These are phyloP conservation scores for Gloeostereum incarnatum DNA, from an alignment of 768 basidiomycete species.

Conservation along the genomic window DNA sequence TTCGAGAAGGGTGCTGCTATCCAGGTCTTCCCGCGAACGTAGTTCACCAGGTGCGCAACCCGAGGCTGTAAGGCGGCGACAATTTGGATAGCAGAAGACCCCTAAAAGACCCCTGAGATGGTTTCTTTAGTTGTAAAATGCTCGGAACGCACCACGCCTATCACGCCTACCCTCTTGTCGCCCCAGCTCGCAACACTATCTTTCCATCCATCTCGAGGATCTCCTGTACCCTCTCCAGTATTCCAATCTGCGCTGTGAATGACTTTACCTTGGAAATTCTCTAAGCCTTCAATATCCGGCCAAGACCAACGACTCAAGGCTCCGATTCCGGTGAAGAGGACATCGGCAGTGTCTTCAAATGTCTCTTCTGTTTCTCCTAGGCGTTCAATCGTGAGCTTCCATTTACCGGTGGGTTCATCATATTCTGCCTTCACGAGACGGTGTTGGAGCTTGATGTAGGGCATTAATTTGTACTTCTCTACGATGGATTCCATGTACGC, in stretches of 20 bases:
- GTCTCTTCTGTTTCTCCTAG: conserved; percentile 23
- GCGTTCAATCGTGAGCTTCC: conserved; percentile 42
- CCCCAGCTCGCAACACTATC: conserved; percentile 38
- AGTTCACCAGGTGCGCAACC: conserved; percentile 40
- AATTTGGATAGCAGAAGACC: conserved; percentile 54
- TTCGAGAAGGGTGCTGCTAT: conserved; percentile 34
- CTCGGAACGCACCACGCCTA: conserved; percentile 42
- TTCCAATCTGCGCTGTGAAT: conserved; percentile 62
- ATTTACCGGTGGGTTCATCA: conserved; percentile 40
- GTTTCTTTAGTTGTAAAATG: neutral
- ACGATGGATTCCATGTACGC: conserved; percentile 43
- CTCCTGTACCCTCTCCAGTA: conserved; percentile 20
- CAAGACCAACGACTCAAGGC: conserved; percentile 50
- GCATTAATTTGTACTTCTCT: conserved; percentile 44
- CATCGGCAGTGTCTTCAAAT: conserved; percentile 46
- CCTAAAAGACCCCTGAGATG: conserved; percentile 33
- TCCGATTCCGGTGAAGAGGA: conserved; percentile 49
- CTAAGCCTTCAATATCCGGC: conserved; percentile 55
- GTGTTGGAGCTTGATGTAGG: conserved; percentile 46
- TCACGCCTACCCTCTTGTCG: conserved; percentile 44
- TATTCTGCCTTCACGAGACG: conserved; percentile 44
- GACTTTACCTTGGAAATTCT: conserved; percentile 45
- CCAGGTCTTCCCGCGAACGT: conserved; percentile 55
- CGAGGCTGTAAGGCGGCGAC: conserved; percentile 47
- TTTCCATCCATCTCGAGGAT: conserved; percentile 22